Base-by-base conservation (phyloP, 2,329 filamentous ascomycete genomes). In the Clonostachys solani region DNA sequence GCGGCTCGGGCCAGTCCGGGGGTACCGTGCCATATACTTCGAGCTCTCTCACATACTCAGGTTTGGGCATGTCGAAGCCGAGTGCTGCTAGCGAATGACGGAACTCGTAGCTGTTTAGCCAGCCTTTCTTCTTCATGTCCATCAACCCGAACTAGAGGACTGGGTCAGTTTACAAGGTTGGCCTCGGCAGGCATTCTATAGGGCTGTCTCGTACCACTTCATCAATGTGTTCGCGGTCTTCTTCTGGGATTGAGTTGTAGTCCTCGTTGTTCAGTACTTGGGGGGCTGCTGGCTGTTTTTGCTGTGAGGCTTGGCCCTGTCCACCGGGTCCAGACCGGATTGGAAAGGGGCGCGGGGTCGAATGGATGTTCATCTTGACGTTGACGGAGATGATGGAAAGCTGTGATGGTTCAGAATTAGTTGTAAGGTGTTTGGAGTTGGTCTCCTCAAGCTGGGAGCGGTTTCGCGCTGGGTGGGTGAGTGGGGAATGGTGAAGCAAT, bases 101-200 rank as follows among this genome's bases (percentile, higher is more conserved):
- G 65, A 97, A 89, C 71, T 99, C 94, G 72, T 97, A 94, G 75
- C 96, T 97, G 73, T 97, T 92, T 62, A 99, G 89, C 67, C 88
- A 84, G 42, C 85, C 81, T 72, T 97, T 92, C 66, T 95, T 92
- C 76, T 97, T 92, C 61, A 96, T 87, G 66, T 97, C 94, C 77
- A 99, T 97, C 54, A 97, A 84, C 52, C 86, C 85, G 69, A 97
- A 97, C 87, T 95, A 54, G 40, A 45, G 34, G 43, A 13, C 18
- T 10, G 36, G 36, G 15, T 38, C 36, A 38, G 15, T 12, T 38
- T 12, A 9, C 36, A 18, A 38, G 17, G 17, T 38, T 29, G 3
- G 4, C 3, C 23, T 29, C 23, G 23, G 23, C 23, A 29, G 23
- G 9, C 10, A 29, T 29, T 29, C 23, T 29, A 10, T 3, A 29